Evolutionary conservation across 805 yeast genomes (phyloP), one percentile per base, ranked within the genome.

Genomic region (Ogataea methanolica): DNA sequence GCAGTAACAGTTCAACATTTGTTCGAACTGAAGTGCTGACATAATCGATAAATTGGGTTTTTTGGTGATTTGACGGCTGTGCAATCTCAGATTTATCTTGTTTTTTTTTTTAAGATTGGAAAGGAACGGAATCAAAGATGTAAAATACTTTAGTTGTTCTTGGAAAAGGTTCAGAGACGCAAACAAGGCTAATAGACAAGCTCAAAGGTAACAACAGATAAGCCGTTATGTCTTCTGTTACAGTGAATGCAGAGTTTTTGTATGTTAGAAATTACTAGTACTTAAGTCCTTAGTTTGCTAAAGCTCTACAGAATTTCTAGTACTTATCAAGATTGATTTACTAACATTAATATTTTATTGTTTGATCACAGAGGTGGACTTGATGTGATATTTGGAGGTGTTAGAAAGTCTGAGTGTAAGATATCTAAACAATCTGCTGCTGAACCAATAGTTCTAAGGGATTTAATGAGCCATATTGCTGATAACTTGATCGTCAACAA

Each of bases 371-470:
- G 74, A 15, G 97, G 97, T 6, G 98, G 98, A 0, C 71, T 91
- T 23, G 97, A 92, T 60, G 83, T 80, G 39, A 79, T 88, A 1
- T 88, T 92, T 50, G 75, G 74, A 36, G 78, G 80, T 35, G 71
- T 78, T 39, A 74, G 85, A 50, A 71, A 75, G 43, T 76, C 81
- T 47, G 74, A 76, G 46, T 66, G 86, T 17, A 60, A 61, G 3
- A 62, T 80, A 2, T 72, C 74, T 14, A 38, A 49, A 7, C 55
- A 69, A 56, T 59, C 67, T 52, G 72, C 31, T 9, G 9, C 57
- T 8, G 52, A 54, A 3, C 63, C 66, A 2, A 57, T 70, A 3
- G 53, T 59, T 2, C 51, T 69, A 1, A 70, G 71, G 45, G 83
- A 83, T 57, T 70, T 89, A 46, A 72, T 89, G 16, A 67, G 71